Conservation (phyloP, 106 monocot genomes). For the Dendrobium nobile region DNA sequence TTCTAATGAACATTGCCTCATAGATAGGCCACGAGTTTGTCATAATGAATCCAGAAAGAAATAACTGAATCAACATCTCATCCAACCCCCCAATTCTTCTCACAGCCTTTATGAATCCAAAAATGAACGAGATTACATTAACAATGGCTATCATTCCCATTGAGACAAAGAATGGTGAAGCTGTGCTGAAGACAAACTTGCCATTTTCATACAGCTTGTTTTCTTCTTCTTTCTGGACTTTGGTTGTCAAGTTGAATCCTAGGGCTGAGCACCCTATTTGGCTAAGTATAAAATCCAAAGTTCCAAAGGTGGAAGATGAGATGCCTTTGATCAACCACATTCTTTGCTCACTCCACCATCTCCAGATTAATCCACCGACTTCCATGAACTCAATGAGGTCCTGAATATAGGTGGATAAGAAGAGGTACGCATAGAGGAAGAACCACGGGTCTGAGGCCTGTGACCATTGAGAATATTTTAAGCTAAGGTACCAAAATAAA, state of each 20-base stretch:
- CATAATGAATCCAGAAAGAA: conserved; percentile 42
- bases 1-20: conserved; percentile 56
- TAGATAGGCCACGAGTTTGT: conserved; percentile 58
- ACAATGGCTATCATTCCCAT: conserved; percentile 37
- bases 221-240: conserved; percentile 37
- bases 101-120: conserved; percentile 21
- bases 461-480: not conserved
- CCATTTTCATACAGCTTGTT: conserved; percentile 35
- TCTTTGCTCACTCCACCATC: conserved; percentile 88
- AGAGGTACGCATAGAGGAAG: conserved; percentile 44
- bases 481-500: too few species aligned
- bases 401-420: conserved; percentile 36
- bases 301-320: conserved; percentile 37
- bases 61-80: conserved; percentile 45
- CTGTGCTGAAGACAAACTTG: conserved; percentile 40
- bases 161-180: conserved; percentile 46
- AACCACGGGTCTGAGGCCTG: conserved; percentile 49
- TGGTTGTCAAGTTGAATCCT: conserved; percentile 60
- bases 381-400: conserved; percentile 40
- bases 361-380: conserved; percentile 19
- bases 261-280: conserved; percentile 30
- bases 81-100: conserved; percentile 11
- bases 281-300: conserved; percentile 27
- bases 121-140: conserved; percentile 31
- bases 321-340: conserved; percentile 69